phyloP scores from a whole-genome alignment of 768 basidiomycete genomes.

The Amanita rubescens region DNA sequence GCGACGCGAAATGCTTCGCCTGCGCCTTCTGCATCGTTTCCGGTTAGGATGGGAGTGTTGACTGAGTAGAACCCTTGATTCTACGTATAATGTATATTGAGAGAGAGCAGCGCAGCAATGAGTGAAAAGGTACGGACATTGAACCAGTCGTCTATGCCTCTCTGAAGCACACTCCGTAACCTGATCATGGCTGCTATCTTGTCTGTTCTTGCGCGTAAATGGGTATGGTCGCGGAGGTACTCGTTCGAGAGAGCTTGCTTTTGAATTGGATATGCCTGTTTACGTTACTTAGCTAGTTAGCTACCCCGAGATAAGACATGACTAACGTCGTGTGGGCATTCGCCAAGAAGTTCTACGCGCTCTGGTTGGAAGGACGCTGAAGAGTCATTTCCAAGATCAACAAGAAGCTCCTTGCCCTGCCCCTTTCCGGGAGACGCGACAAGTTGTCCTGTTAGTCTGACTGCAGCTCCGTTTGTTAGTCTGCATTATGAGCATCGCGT shows the following conservation, averaged over 20 bases:
- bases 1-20: slow-evolving; percentile 83
- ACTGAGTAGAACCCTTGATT: slow-evolving; percentile 69
- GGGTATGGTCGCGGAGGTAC: slow-evolving; percentile 78
- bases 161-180: slow-evolving; percentile 51
- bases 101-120: background rate
- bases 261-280: slow-evolving; percentile 88
- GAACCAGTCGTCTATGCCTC: slow-evolving; percentile 60
- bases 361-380: slow-evolving; percentile 1
- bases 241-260: slow-evolving; percentile 77
- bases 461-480: slow-evolving; percentile 17
- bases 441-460: slow-evolving; percentile 29
- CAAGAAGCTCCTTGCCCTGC: slow-evolving; percentile 41
- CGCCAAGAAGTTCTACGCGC: slow-evolving; percentile 33
- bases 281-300: background rate
- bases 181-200: slow-evolving; percentile 68
- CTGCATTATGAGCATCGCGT: slow-evolving; percentile 7
- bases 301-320: background rate
- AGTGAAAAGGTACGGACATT: slow-evolving; percentile 41
- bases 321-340: slow-evolving; percentile 39
- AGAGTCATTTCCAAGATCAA: slow-evolving; percentile 25
- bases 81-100: slow-evolving; percentile 31
- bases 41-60: slow-evolving; percentile 85
- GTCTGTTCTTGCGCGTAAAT: slow-evolving; percentile 80
- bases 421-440: slow-evolving; percentile 36
- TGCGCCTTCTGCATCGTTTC: slow-evolving; percentile 92